phyloP scores from a whole-genome alignment of 257 asterid species.

The Solanum medicagineum region DNA sequence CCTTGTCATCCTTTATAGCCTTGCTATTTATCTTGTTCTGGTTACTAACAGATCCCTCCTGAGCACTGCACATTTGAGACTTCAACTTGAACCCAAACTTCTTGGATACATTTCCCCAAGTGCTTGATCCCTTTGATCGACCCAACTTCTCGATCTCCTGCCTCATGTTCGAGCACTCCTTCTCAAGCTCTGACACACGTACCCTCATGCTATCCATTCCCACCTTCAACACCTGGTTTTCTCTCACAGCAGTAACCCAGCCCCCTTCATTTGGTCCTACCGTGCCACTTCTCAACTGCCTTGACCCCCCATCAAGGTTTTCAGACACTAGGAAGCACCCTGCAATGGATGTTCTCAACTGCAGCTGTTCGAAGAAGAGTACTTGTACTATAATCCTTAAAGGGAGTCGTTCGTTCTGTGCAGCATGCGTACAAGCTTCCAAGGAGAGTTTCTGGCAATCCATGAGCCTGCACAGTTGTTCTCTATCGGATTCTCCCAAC shows the following conservation, averaged over 20 bases:
- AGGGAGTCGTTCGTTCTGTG: slow-evolving; percentile 89
- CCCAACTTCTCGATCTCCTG: slow-evolving; percentile 82
- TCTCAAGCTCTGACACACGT: slow-evolving; percentile 88
- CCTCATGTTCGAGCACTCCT: slow-evolving; percentile 83
- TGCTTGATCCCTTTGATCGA: slow-evolving; percentile 39
- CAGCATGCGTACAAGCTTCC: slow-evolving; percentile 98
- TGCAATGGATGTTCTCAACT: slow-evolving; percentile 80
- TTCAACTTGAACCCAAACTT: slow-evolving; percentile 65
- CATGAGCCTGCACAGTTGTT: slow-evolving; percentile 82
- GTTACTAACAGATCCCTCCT: slow-evolving; percentile 87
- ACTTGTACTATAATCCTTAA: slow-evolving; percentile 80
- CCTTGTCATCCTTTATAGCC: slow-evolving; percentile 41
- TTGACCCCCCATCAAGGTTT: slow-evolving; percentile 82
- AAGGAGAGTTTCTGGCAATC: slow-evolving; percentile 98
- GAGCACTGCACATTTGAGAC: slow-evolving; percentile 97
- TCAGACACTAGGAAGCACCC: slow-evolving; percentile 94
- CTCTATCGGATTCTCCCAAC: slow-evolving; percentile 79
- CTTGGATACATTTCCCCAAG: slow-evolving; percentile 73
- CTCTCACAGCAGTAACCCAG: slow-evolving; percentile 72
- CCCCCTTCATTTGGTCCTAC: slow-evolving; percentile 47
- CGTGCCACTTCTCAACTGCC: slow-evolving; percentile 75
- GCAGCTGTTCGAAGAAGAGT: slow-evolving; percentile 96
- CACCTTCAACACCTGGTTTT: slow-evolving; percentile 92
- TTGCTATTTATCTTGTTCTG: slow-evolving; percentile 28
- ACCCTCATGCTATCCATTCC: slow-evolving; percentile 95